Conservation (phyloP, 2,329 filamentous ascomycete genomes). For the Beauveria brongniartii region DNA sequence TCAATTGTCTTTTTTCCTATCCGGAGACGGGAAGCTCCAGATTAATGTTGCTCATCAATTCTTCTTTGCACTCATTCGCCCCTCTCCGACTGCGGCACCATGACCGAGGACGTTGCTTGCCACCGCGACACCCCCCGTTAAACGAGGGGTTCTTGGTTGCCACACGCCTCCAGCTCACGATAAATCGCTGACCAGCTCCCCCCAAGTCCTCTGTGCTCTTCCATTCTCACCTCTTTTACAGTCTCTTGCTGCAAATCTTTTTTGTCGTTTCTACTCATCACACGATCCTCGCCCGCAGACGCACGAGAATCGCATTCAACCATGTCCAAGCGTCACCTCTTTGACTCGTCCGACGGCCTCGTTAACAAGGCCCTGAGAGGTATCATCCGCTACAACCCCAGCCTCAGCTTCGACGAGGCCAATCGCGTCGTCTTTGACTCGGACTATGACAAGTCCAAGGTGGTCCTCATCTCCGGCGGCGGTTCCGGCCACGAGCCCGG, state of each 20-base stretch:
- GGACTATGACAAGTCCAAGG: conserved; percentile 33
- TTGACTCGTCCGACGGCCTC: conserved; percentile 43
- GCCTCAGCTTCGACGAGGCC: conserved; percentile 39
- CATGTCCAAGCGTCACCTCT: conserved; percentile 48
- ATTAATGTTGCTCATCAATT: not conserved
- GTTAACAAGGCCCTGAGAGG: conserved; percentile 44
- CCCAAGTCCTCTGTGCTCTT: not conserved
- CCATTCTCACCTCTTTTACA: not conserved
- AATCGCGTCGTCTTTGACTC: conserved; percentile 46
- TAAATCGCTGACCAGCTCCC: conserved; percentile 1
- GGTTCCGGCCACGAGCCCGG: conserved; percentile 54
- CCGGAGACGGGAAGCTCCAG: conserved; percentile 7
- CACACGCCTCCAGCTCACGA: conserved; percentile 4
- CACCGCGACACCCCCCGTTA: not conserved
- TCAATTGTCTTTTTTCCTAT: not conserved
- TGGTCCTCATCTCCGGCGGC: conserved; percentile 46
- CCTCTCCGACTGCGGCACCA: conserved; percentile 4
- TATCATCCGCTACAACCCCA: conserved; percentile 45
- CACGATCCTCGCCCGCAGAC: conserved; percentile 1
- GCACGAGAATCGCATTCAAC: not conserved
- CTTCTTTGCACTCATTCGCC: not conserved
- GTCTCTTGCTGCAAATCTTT: not conserved
- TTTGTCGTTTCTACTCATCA: conserved; percentile 1
- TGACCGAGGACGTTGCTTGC: not conserved
- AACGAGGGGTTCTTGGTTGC: not conserved